phyloP scores from a whole-genome alignment of 345 rosid genomes.

The Moricandia moricandioides region DNA sequence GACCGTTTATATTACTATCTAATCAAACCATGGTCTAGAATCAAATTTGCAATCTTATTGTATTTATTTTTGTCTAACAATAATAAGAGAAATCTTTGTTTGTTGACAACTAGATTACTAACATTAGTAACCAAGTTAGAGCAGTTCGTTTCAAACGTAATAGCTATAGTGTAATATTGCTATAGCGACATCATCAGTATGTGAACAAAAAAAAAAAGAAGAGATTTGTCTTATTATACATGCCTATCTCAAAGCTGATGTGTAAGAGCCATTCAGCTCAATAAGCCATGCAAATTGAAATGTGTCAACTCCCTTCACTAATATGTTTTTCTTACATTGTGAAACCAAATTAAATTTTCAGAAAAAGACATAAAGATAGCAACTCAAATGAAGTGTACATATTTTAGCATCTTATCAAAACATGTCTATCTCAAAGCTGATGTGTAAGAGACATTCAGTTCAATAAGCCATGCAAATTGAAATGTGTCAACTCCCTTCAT shows the following conservation, averaged over 20 bases:
- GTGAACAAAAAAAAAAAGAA: neutral
- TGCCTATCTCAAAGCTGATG: constrained; percentile 26
- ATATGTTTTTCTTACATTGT: neutral
- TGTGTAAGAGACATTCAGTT: constrained; percentile 34
- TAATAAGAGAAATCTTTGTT: neutral
- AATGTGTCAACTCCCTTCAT: constrained; percentile 26
- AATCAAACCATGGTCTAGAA: neutral
- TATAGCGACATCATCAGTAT: neutral
- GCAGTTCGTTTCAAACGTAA: constrained; percentile 4
- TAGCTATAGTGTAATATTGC: neutral
- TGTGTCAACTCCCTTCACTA: constrained; percentile 23
- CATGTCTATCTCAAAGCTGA: constrained; percentile 20
- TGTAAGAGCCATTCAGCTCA: constrained; percentile 32
- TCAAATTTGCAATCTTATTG: neutral
- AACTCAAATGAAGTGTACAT: neutral
- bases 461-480: constrained; percentile 35
- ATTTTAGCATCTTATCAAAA: too few relatives aligned
- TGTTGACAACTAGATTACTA: too few relatives aligned
- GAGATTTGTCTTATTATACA: too few relatives aligned
- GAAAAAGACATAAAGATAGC: constrained; percentile 11
- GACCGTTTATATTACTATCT: neutral
- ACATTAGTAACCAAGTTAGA: neutral
- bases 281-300: constrained; percentile 36
- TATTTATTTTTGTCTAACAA: neutral
- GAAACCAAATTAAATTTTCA: neutral